Evolutionary conservation across 1,284 basidiomycete genomes (phyloP).

Genomic region (Mycena citricolor): DNA sequence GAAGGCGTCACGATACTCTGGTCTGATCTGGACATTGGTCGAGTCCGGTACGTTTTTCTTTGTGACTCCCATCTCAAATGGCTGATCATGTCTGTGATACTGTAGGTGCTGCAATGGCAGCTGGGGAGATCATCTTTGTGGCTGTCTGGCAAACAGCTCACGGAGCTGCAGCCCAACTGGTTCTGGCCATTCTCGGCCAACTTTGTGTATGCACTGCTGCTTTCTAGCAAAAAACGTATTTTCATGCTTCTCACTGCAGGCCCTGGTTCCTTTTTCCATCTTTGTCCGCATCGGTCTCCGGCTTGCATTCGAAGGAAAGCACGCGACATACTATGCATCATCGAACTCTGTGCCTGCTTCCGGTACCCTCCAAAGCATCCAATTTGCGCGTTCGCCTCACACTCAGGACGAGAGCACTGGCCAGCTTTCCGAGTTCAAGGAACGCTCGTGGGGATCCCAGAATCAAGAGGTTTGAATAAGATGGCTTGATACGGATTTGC

Average conservation of each 20-base stretch:
- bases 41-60: conserved; percentile 1
- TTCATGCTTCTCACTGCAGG: not conserved
- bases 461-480: too few species aligned
- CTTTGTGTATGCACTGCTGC: not conserved
- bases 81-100: too few species aligned
- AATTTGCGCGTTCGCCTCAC: too few species aligned
- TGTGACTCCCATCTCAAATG: too few species aligned
- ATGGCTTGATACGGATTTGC: too few species aligned
- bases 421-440: too few species aligned
- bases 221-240: not conserved
- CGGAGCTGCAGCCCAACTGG: not conserved
- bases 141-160: not conserved
- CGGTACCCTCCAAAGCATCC: too few species aligned
- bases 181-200: not conserved
- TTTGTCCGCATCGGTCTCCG: not conserved
- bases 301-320: not conserved
- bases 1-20: not conserved
- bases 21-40: not conserved
- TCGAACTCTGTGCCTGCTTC: too few species aligned
- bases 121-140: not conserved
- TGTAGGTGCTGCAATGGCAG: not conserved
- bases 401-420: too few species aligned
- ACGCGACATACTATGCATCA: not conserved
- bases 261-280: not conserved
- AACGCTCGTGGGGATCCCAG: too few species aligned